phyloP scores from a whole-genome alignment of 306 rosid genomes.

The Dalbergia cultrata region DNA sequence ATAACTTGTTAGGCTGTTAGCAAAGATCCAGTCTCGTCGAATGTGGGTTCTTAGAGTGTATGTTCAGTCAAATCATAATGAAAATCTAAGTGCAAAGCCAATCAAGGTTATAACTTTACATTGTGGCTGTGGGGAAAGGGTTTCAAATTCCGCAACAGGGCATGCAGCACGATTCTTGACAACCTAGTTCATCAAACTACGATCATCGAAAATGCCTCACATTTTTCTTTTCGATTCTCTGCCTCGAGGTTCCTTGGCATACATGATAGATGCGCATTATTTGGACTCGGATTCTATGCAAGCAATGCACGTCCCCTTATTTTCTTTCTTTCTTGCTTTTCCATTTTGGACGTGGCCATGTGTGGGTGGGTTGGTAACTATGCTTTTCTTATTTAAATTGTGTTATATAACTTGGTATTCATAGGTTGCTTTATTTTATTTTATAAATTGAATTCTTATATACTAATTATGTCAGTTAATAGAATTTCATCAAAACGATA shows the following conservation, averaged over 20 bases:
- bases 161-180: constrained; percentile 45
- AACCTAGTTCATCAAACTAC: constrained; percentile 21
- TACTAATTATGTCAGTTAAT: no score
- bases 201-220: constrained; percentile 39
- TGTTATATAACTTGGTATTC: neutral
- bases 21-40: constrained; percentile 47
- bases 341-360: constrained; percentile 28
- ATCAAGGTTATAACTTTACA: constrained; percentile 7
- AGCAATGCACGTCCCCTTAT: constrained; percentile 38
- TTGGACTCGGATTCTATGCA: constrained; percentile 37
- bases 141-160: constrained; percentile 43
- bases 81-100: constrained; percentile 34
- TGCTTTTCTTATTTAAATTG: neutral
- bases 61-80: constrained; percentile 35
- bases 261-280: constrained; percentile 36
- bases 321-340: constrained; percentile 19
- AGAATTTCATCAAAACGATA: no score
- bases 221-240: constrained; percentile 9
- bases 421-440: neutral
- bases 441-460: no score
- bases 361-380: constrained; percentile 9
- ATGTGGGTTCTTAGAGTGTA: constrained; percentile 35
- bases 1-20: constrained; percentile 45
- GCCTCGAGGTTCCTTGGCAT: constrained; percentile 29
- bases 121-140: constrained; percentile 29